Base-by-base conservation (phyloP, 2,329 filamentous ascomycete species). In the Fusarium tricinctum region DNA sequence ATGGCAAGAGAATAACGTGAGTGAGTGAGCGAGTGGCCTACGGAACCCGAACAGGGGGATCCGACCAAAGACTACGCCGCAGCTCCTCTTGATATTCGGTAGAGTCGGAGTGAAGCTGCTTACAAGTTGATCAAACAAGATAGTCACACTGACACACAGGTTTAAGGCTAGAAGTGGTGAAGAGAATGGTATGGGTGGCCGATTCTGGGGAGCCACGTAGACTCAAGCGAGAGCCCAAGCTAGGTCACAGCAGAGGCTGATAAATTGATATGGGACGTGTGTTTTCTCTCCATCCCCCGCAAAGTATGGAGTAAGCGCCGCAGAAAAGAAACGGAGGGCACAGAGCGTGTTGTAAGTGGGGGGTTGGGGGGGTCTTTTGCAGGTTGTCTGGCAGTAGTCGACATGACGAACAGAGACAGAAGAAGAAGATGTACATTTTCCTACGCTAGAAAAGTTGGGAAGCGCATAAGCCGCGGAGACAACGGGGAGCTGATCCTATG, bases 381-480 rank as follows among this genome's bases (percentile, higher is more conserved):
- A 52, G 5, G 20, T 57, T 40, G 22, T n/a, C 33, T 63, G 39
- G 20, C 50, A 50, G 58, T 17, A 38, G 33, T 58, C 14, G 19
- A 20, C 46, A 17, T 50, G n/a, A 26, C 28, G 4, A 35, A 51
- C 43, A 10, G 28, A 19, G 38, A 32, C 28, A 30, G 12, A 22
- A 62, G 22, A 20, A 39, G 13, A 32, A 19, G 26, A 43, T 30
- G 28, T 30, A 6, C 28, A 30, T 30, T 46, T 47, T 35, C 14
- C 40, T 30, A 32, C 23, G 35, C n/a, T 22, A n/a, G 15, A 38
- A 43, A 55, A 69, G 44, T 40, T 57, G 66, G 30, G 66, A 68
- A 68, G 65, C 66, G 66, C 66, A 66, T 66, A 66, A 69, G 66
- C 66, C 65, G 66, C 66, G 48, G 55, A 39, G 39, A 44, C 40